A percentile compares a stretch with the other conserved stretches of the same genome.
These are phyloP conservation scores for Hevea brasiliensis DNA, from an alignment of 345 rosid species.

Conservation along the genomic window DNA sequence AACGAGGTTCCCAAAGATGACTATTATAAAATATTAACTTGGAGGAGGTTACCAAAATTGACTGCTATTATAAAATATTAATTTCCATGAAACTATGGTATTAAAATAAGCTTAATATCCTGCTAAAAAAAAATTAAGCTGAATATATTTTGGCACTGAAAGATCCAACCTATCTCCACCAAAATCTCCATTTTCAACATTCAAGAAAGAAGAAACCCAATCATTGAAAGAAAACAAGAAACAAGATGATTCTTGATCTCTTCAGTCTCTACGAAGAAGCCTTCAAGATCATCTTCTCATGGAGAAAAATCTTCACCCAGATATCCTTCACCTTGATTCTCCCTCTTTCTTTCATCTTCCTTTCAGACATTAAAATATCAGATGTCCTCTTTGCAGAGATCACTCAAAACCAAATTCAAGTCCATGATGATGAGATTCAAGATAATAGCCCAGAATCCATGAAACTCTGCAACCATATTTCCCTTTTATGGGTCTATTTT, in stretches of 20 bases:
- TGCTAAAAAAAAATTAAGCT: too few species aligned
- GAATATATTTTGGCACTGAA: too few species aligned
- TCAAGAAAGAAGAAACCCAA: constrained; percentile 57
- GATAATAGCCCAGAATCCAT: constrained; percentile 23
- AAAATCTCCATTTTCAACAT: too few species aligned
- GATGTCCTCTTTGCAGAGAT: constrained; percentile 25
- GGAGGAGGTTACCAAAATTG: too few species aligned
- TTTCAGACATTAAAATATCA: constrained; percentile 39
- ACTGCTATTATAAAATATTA: too few species aligned
- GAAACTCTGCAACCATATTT: constrained; percentile 27
- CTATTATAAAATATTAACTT: too few species aligned
- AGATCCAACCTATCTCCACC: too few species aligned
- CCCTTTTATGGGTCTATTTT: constrained; percentile 26
- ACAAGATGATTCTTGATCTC: constrained; percentile 42
- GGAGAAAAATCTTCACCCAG: constrained; percentile 46
- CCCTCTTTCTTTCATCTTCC: constrained; percentile 53
- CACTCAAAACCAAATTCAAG: too few species aligned
- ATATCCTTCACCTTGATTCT: constrained; percentile 48
- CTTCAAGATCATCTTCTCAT: constrained; percentile 34
- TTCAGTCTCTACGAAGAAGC: constrained; percentile 44
- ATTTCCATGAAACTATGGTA: too few species aligned
- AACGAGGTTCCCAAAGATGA: too few species aligned
- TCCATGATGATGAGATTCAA: constrained; percentile 17
- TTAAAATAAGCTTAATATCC: too few species aligned
- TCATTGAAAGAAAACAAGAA: too few species aligned